phyloP scores from a whole-genome alignment of 257 asterid genomes.

The Penstemon barbatus region DNA sequence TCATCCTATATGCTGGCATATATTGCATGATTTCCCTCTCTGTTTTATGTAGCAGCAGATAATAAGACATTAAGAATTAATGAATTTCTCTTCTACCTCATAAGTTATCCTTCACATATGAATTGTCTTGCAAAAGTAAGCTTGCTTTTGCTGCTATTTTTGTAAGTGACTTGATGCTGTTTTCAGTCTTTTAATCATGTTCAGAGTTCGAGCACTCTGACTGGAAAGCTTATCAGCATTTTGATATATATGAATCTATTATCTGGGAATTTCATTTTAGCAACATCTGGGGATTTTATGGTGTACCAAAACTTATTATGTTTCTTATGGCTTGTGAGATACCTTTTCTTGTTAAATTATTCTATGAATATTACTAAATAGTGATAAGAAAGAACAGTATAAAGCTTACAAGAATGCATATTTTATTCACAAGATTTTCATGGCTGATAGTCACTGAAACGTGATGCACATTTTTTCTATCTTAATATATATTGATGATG shows the following conservation, averaged over 20 bases:
- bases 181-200: no score
- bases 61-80: no score
- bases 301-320: neutral
- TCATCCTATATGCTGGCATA: no score
- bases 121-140: neutral
- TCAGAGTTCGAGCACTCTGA: no score
- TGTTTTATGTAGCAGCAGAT: neutral
- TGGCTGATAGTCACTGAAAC: conserved; percentile 12
- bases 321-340: neutral
- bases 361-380: neutral
- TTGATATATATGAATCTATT: no score
- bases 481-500: conserved; percentile 9
- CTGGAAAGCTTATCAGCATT: no score
- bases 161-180: no score
- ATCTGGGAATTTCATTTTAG: no score
- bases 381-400: neutral
- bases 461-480: neutral
- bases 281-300: no score
- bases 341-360: no score
- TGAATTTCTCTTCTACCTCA: neutral
- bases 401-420: conserved; percentile 7
- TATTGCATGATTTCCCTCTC: neutral
- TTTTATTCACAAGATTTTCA: neutral
- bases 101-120: neutral
- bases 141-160: neutral